Conservation (phyloP, 345 rosid genomes). For the Moricandia arvensis region DNA sequence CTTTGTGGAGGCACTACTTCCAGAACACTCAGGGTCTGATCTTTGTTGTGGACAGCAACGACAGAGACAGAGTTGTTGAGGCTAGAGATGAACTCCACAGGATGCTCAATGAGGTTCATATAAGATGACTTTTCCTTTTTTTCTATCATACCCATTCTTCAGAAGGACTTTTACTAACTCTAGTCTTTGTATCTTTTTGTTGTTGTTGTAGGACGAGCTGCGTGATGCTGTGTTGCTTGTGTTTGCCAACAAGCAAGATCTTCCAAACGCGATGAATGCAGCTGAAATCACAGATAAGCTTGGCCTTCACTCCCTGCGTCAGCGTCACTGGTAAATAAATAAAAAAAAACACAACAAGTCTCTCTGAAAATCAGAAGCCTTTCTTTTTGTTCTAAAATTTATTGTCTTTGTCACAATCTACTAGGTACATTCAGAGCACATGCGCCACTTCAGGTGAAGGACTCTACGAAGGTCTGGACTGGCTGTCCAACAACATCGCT, state of each 20-base stretch:
- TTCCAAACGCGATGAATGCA: constrained; percentile 85
- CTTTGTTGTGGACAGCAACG: constrained; percentile 85
- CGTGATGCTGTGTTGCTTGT: constrained; percentile 93
- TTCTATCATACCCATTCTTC: neutral
- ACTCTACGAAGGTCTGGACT: constrained; percentile 73
- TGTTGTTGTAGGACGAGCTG: constrained; percentile 56
- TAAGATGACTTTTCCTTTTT: neutral
- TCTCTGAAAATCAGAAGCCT: neutral
- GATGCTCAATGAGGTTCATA: constrained; percentile 69
- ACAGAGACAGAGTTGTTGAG: constrained; percentile 56
- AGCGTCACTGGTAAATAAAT: constrained; percentile 72
- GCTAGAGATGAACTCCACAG: constrained; percentile 78
- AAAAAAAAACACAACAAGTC: neutral
- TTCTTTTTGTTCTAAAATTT: neutral
- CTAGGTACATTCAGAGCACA: constrained; percentile 87
- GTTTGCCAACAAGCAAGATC: constrained; percentile 89
- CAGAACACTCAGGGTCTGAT: constrained; percentile 86
- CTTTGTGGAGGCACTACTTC: constrained; percentile 75
- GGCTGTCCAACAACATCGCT: constrained; percentile 82
- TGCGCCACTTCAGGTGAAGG: constrained; percentile 85
- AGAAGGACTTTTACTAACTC: neutral
- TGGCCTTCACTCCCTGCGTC: constrained; percentile 81
- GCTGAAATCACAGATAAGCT: constrained; percentile 87
- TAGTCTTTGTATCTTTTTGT: neutral
- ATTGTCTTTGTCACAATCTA: neutral